These are phyloP conservation scores for Colletotrichum gigasporum DNA, from an alignment of 2,329 filamentous ascomycete genomes.

Conservation along the genomic window DNA sequence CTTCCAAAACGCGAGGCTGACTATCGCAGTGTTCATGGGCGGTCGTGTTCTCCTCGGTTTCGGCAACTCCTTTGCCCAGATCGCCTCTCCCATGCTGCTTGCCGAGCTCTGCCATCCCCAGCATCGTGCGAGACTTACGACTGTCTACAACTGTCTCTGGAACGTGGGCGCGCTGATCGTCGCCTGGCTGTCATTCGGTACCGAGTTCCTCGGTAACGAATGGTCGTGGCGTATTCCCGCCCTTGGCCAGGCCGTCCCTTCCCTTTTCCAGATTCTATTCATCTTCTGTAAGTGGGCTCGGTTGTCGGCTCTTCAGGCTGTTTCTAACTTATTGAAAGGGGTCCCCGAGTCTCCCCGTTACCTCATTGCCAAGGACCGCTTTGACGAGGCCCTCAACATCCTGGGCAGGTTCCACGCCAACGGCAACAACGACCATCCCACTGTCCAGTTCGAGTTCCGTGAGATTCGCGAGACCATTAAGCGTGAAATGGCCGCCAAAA, in stretches of 20 bases:
- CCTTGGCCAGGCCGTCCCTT: constrained; percentile 58
- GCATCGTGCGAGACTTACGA: constrained; percentile 57
- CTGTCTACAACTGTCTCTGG: constrained; percentile 65
- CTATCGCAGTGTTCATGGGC: constrained; percentile 49
- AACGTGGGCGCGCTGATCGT: constrained; percentile 58
- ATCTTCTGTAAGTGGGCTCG: constrained; percentile 49
- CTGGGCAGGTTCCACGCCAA: constrained; percentile 46
- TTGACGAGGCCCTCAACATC: constrained; percentile 45
- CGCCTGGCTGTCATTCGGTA: constrained; percentile 61
- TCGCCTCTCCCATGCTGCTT: constrained; percentile 61
- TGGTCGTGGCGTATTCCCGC: constrained; percentile 64
- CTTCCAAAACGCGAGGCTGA: not conserved
- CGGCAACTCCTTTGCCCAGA: constrained; percentile 62
- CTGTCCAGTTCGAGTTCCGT: constrained; percentile 66
- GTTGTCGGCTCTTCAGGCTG: not conserved
- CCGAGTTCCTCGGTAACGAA: constrained; percentile 52
- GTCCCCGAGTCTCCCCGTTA: constrained; percentile 55
- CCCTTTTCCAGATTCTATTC: constrained; percentile 56
- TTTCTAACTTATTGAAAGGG: constrained; percentile 33
- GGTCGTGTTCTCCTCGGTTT: constrained; percentile 68
- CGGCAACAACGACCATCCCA: constrained; percentile 49
- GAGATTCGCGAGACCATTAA: constrained; percentile 69
- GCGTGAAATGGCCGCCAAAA: constrained; percentile 58
- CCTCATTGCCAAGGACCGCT: constrained; percentile 48
- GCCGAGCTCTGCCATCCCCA: constrained; percentile 64